phyloP scores from a whole-genome alignment of 2,329 filamentous ascomycete species.

The Ceratocystis variospora region DNA sequence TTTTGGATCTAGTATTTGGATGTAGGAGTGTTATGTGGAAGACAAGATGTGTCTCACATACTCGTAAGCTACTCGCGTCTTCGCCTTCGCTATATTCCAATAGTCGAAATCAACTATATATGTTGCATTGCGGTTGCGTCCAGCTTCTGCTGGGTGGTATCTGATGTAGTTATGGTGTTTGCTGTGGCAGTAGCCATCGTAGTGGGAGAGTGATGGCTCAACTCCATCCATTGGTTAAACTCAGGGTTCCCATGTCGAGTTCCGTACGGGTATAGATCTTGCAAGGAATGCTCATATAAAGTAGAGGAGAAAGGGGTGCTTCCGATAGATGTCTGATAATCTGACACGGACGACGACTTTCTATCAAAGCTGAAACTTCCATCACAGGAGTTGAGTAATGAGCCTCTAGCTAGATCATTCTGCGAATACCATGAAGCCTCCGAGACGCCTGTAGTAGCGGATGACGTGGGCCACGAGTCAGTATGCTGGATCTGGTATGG shows the following conservation, averaged over 20 bases:
- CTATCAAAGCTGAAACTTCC: background rate
- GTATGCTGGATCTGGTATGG: background rate
- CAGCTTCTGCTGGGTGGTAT: background rate
- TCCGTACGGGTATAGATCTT: background rate
- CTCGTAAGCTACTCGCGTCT: too few relatives aligned
- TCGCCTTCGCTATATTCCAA: too few relatives aligned
- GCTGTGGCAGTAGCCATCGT: background rate
- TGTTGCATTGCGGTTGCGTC: background rate
- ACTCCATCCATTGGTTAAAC: background rate
- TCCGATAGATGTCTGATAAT: conserved; percentile 2
- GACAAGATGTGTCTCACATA: too few relatives aligned
- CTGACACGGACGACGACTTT: background rate
- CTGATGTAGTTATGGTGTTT: background rate
- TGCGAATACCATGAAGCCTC: background rate
- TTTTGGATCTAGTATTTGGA: too few relatives aligned
- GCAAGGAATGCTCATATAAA: background rate
- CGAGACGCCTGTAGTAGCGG: background rate
- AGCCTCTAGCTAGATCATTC: background rate
- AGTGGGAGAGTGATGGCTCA: background rate
- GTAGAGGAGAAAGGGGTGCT: background rate
- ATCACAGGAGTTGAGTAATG: background rate
- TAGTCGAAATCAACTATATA: background rate
- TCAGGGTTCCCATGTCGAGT: background rate
- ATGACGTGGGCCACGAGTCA: background rate
- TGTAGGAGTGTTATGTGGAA: too few relatives aligned